Conservation (phyloP, 1,284 basidiomycete genomes). For the Pseudomicrostroma phylloplanum region DNA sequence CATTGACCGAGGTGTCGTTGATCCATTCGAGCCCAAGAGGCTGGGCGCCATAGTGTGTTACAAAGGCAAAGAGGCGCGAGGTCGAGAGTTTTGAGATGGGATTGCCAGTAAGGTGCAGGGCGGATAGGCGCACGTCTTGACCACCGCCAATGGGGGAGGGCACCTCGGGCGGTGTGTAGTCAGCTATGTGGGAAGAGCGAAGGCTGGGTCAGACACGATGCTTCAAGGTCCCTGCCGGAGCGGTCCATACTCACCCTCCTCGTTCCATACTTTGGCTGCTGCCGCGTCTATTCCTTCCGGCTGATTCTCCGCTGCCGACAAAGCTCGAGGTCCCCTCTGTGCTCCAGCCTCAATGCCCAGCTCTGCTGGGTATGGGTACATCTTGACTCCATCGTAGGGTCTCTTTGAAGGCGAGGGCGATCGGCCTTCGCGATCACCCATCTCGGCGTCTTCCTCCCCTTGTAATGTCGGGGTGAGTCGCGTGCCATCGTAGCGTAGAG, state of each 20-base stretch:
- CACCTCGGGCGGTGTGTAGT: slow-evolving; percentile 8
- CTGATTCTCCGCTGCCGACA: slow-evolving; percentile 2
- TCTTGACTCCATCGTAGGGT: slow-evolving; percentile 5
- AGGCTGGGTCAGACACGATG: slow-evolving; percentile 3
- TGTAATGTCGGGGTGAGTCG: too few relatives aligned
- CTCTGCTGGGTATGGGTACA: slow-evolving; percentile 32
- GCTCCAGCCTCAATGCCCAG: slow-evolving; percentile 32
- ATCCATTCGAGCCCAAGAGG: slow-evolving; percentile 49
- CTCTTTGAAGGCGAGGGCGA: too few relatives aligned
- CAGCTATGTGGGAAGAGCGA: slow-evolving; percentile 16
- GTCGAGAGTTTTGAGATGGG: slow-evolving; percentile 49
- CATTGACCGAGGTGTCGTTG: slow-evolving; percentile 38
- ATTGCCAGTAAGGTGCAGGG: slow-evolving; percentile 38
- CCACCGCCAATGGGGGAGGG: slow-evolving; percentile 22
- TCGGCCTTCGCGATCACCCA: too few relatives aligned
- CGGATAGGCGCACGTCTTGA: slow-evolving; percentile 31
- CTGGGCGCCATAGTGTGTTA: slow-evolving; percentile 41
- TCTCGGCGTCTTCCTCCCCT: too few relatives aligned
- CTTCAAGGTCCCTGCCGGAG: slow-evolving; percentile 11
- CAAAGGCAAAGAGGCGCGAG: slow-evolving; percentile 44
- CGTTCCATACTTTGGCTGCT: slow-evolving; percentile 2
- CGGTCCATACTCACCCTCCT: slow-evolving; percentile 3
- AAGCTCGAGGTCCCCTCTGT: slow-evolving; percentile 21
- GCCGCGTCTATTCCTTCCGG: too few relatives aligned
- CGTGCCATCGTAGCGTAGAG: too few relatives aligned